These are phyloP conservation scores for Saussurea involucrata DNA, from an alignment of 129 eudicot species.

Conservation along the genomic window DNA sequence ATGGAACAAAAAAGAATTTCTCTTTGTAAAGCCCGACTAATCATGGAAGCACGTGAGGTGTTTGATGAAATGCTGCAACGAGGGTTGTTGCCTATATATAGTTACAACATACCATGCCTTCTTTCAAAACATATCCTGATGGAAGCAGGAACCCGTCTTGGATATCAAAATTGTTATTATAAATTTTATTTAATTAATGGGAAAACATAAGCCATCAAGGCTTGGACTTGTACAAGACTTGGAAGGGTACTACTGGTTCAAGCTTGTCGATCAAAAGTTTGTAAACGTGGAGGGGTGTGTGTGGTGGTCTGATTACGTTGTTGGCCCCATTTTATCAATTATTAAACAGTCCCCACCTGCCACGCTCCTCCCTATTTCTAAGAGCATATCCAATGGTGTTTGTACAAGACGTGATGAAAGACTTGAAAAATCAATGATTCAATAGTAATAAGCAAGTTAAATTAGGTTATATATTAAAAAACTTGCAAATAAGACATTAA, in stretches of 20 bases:
- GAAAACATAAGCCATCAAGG: neutral
- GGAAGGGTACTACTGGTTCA: neutral
- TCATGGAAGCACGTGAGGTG: slow-evolving; percentile 42
- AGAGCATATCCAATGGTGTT: too few relatives aligned
- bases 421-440: too few relatives aligned
- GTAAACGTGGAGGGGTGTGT: slow-evolving; percentile 4
- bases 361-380: neutral
- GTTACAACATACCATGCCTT: slow-evolving; percentile 78
- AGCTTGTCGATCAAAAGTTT: neutral
- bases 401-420: too few relatives aligned
- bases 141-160: neutral
- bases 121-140: slow-evolving; percentile 8
- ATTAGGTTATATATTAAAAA: too few relatives aligned
- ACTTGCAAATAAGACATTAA: too few relatives aligned
- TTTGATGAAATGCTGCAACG: slow-evolving; percentile 67
- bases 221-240: neutral
- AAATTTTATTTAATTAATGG: neutral
- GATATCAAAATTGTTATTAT: neutral
- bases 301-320: slow-evolving; percentile 8
- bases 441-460: too few relatives aligned
- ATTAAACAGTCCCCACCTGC: neutral
- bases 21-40: slow-evolving; percentile 46
- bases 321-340: neutral
- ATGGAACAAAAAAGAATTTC: slow-evolving; percentile 65
- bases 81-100: slow-evolving; percentile 56